phyloP scores from a whole-genome alignment of 2,329 filamentous ascomycete genomes.

The Atkinsonella texensis region DNA sequence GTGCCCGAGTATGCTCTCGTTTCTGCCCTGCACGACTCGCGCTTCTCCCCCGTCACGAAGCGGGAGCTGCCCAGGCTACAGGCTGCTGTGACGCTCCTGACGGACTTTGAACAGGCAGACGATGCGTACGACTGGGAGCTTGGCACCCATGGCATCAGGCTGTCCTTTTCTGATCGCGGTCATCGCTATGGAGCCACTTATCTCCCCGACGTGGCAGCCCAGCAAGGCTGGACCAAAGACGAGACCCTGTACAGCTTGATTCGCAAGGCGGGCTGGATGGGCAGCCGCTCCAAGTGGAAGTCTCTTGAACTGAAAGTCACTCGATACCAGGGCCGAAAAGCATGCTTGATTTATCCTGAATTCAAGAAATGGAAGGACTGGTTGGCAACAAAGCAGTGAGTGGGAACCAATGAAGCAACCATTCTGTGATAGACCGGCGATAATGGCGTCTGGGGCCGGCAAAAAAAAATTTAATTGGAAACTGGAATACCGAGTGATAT shows the following conservation, averaged over 20 bases:
- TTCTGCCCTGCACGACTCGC: slow-evolving; percentile 54
- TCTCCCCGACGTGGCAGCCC: slow-evolving; percentile 77
- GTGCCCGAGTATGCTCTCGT: slow-evolving; percentile 73
- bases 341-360: slow-evolving; percentile 55
- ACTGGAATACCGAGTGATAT: neutral
- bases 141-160: slow-evolving; percentile 75
- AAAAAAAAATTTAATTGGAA: neutral
- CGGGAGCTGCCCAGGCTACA: slow-evolving; percentile 46
- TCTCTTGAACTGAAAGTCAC: slow-evolving; percentile 69
- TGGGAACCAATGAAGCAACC: neutral
- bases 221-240: slow-evolving; percentile 93
- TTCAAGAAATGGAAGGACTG: slow-evolving; percentile 74
- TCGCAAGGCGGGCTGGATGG: slow-evolving; percentile 88
- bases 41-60: slow-evolving; percentile 43
- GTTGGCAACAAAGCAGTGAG: slow-evolving; percentile 25
- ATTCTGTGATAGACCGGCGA: neutral
- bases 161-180: slow-evolving; percentile 66
- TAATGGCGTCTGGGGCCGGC: neutral
- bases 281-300: slow-evolving; percentile 67
- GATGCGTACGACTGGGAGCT: slow-evolving; percentile 76
- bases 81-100: slow-evolving; percentile 69
- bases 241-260: slow-evolving; percentile 83
- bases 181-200: slow-evolving; percentile 77
- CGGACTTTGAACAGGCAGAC: slow-evolving; percentile 66
- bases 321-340: slow-evolving; percentile 77